Percentiles rank a stretch among this genome's conserved stretches.
These are phyloP conservation scores for Exophiala sp. DNA, from an alignment of 2,329 filamentous ascomycete genomes.

Conservation along the genomic window DNA sequence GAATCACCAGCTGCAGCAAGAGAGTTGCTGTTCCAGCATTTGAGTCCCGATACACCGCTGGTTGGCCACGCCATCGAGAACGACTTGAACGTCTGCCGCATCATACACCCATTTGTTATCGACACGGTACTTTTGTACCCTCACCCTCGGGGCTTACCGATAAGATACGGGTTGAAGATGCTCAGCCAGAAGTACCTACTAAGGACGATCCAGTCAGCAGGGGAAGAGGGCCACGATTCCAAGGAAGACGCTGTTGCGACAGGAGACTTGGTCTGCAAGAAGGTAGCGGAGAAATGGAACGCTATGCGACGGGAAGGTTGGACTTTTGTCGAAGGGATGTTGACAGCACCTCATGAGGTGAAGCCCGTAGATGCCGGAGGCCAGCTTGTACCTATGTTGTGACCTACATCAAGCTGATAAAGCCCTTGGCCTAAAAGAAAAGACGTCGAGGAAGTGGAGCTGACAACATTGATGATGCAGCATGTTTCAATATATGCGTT, in stretches of 20 bases:
- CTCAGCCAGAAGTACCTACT: constrained; percentile 69
- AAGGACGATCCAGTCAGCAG: constrained; percentile 73
- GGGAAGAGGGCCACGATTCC: constrained; percentile 74
- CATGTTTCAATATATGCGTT: no score
- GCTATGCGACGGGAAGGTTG: constrained; percentile 65
- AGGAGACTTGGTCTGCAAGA: constrained; percentile 75
- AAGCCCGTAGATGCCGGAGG: neutral
- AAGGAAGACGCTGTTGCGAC: constrained; percentile 87
- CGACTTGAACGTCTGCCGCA: constrained; percentile 78
- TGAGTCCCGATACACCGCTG: constrained; percentile 74
- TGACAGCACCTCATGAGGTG: constrained; percentile 32
- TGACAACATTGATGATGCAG: no score
- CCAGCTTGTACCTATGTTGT: constrained; percentile 4
- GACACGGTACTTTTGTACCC: constrained; percentile 85
- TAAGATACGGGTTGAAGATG: constrained; percentile 71
- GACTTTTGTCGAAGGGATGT: constrained; percentile 51
- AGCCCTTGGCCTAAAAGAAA: neutral
- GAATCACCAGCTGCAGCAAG: constrained; percentile 71
- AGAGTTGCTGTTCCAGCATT: constrained; percentile 68
- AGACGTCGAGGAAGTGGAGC: no score
- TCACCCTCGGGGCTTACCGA: constrained; percentile 70
- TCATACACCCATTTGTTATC: constrained; percentile 80
- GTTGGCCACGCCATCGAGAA: constrained; percentile 96
- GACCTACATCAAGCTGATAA: neutral
- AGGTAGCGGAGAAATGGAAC: constrained; percentile 68